A percentile compares a stretch with the other conserved stretches of the same genome.
Evolutionary conservation across 495 filamentous ascomycete genomes (phyloP).

Genomic region (Sordaria brevicollis): DNA sequence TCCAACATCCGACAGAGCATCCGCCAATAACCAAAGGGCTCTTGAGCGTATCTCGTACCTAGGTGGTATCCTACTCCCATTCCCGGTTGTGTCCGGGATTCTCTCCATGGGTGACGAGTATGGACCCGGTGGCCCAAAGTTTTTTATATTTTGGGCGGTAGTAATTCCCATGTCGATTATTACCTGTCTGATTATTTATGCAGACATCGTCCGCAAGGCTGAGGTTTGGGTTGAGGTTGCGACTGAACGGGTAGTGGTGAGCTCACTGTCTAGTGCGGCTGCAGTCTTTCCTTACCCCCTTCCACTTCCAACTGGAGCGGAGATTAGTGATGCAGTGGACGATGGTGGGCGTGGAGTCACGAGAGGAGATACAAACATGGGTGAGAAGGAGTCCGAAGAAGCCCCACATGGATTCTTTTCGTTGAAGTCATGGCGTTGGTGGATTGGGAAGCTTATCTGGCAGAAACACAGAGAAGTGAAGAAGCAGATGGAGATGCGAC

Average conservation of each 20-base stretch:
- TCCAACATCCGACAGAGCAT: neutral
- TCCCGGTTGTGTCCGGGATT: constrained; percentile 31
- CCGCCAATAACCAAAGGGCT: constrained; percentile 24
- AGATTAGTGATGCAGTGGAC: neutral
- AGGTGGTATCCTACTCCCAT: constrained; percentile 30
- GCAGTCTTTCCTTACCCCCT: neutral
- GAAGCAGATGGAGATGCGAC: neutral
- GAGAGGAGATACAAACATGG: neutral
- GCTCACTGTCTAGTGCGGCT: neutral
- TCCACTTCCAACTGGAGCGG: neutral
- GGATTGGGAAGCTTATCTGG: neutral
- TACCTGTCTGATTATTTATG: constrained; percentile 28
- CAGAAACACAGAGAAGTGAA: neutral
- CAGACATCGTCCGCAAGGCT: constrained; percentile 30
- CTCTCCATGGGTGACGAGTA: constrained; percentile 31
- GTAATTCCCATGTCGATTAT: constrained; percentile 22
- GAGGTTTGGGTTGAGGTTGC: constrained; percentile 36
- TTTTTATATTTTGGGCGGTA: constrained; percentile 33
- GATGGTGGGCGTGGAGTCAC: neutral
- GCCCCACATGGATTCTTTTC: neutral
- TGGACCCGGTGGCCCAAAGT: constrained; percentile 20
- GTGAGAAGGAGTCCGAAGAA: neutral
- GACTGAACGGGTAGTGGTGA: constrained; percentile 8
- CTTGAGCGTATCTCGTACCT: constrained; percentile 33
- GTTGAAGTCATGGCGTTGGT: neutral